A percentile compares a stretch with the other conserved stretches of the same genome.
phyloP scores from a whole-genome alignment of 2,329 filamentous ascomycete species.

The Ilyonectria destructans region DNA sequence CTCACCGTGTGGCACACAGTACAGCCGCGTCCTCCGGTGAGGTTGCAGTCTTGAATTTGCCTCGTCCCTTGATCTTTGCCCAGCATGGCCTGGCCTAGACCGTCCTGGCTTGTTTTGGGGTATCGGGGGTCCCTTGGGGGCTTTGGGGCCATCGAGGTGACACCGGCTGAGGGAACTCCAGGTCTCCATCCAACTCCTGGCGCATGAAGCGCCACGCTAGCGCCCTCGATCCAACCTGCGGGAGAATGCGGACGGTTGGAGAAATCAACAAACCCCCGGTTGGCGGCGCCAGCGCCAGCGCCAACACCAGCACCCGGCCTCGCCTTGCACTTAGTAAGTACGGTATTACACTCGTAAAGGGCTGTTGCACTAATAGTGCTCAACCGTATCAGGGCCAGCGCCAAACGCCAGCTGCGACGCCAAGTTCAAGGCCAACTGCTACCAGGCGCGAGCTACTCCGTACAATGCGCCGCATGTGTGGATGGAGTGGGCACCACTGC shows the following conservation, averaged over 20 bases:
- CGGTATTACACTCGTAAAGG: not conserved
- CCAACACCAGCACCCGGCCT: slow-evolving; percentile 18
- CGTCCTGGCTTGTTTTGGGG: slow-evolving; percentile 41
- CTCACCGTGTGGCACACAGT: slow-evolving; percentile 41
- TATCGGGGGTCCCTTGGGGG: slow-evolving; percentile 1
- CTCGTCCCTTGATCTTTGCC: slow-evolving; percentile 37
- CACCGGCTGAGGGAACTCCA: slow-evolving; percentile 36
- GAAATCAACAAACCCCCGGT: slow-evolving; percentile 16
- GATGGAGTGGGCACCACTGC: slow-evolving; percentile 15
- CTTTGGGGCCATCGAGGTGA: slow-evolving; percentile 21
- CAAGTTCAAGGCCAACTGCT: not conserved
- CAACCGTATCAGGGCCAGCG: slow-evolving; percentile 3
- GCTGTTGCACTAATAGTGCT: not conserved
- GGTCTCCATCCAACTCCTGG: slow-evolving; percentile 35
- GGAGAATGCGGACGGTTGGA: slow-evolving; percentile 45
- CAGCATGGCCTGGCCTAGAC: slow-evolving; percentile 45
- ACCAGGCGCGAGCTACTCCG: slow-evolving; percentile 10
- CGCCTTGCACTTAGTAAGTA: slow-evolving; percentile 6
- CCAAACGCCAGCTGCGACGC: slow-evolving; percentile 8
- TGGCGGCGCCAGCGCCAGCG: slow-evolving; percentile 8
- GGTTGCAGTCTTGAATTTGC: slow-evolving; percentile 33
- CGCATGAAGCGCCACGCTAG: slow-evolving; percentile 46
- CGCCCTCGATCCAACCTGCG: slow-evolving; percentile 42
- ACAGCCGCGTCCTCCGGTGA: slow-evolving; percentile 34
- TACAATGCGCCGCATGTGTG: slow-evolving; percentile 24